These are phyloP conservation scores for Syzygium aromaticum DNA, from an alignment of 345 rosid genomes.

Conservation along the genomic window DNA sequence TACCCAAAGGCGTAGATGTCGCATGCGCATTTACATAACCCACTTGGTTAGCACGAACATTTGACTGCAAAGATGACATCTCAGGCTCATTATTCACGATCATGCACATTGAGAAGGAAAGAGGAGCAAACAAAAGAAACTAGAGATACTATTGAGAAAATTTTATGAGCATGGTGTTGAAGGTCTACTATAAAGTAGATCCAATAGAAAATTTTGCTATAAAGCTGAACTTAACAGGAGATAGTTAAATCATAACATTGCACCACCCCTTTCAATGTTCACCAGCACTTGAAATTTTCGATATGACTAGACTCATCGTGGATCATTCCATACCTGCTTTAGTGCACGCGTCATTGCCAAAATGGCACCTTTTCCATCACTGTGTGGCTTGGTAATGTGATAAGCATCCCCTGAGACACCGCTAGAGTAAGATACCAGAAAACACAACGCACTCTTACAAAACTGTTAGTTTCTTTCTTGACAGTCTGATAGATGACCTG, in stretches of 20 bases:
- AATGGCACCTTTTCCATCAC: conserved; percentile 87
- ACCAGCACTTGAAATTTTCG: neutral
- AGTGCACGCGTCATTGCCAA: conserved; percentile 87
- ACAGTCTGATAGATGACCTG: conserved; percentile 41
- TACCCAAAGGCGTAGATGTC: conserved; percentile 90
- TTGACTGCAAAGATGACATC: conserved; percentile 48
- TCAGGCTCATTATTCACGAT: neutral
- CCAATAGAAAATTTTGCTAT: neutral
- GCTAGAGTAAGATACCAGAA: neutral
- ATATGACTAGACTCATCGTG: neutral
- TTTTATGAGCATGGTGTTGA: neutral
- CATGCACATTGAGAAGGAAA: neutral
- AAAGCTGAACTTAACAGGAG: neutral
- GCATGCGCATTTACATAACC: conserved; percentile 96
- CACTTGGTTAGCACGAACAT: conserved; percentile 65
- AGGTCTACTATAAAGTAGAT: neutral
- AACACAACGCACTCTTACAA: neutral
- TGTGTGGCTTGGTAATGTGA: conserved; percentile 89
- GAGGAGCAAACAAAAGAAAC: neutral
- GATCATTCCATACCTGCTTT: conserved; percentile 36
- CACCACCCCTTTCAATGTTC: neutral
- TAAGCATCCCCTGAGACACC: conserved; percentile 72
- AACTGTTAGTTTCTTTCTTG: neutral
- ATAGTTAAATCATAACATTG: neutral
- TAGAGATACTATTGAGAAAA: neutral